Percentiles rank a stretch among this genome's conserved stretches.
Evolutionary conservation across 2,329 filamentous ascomycete genomes (phyloP).

Genomic region (Alternaria rosae): DNA sequence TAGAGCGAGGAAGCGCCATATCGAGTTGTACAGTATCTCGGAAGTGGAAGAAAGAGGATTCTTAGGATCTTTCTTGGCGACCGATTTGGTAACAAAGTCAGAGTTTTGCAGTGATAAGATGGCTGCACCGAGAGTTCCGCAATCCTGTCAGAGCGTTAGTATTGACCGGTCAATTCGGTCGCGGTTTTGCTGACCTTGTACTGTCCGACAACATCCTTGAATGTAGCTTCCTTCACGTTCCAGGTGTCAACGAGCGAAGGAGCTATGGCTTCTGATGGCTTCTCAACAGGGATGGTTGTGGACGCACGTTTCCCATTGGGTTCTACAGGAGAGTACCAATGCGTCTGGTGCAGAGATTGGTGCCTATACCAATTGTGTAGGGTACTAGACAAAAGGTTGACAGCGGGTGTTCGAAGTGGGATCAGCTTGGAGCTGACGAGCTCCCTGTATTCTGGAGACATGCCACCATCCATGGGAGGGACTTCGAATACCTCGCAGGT

Average conservation of each 20-base stretch:
- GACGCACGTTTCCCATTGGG: constrained; percentile 48
- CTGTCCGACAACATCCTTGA: constrained; percentile 53
- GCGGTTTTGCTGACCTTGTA: constrained; percentile 24
- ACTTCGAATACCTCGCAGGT: constrained; percentile 78
- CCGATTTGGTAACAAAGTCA: constrained; percentile 73
- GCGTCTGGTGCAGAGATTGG: constrained; percentile 77
- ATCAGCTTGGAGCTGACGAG: constrained; percentile 78
- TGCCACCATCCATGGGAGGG: constrained; percentile 85
- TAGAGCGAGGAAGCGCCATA: constrained; percentile 90
- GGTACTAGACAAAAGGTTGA: constrained; percentile 79
- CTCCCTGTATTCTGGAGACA: constrained; percentile 79
- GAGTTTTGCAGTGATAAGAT: constrained; percentile 70
- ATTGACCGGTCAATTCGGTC: background rate
- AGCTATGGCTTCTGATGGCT: constrained; percentile 58
- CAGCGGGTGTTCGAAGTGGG: constrained; percentile 75
- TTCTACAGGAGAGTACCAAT: constrained; percentile 71
- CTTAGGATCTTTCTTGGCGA: constrained; percentile 62
- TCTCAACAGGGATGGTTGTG: constrained; percentile 68
- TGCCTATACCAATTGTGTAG: constrained; percentile 84
- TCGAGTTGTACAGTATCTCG: constrained; percentile 75
- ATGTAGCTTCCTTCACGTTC: constrained; percentile 71
- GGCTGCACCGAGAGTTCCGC: constrained; percentile 57
- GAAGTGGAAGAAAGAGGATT: constrained; percentile 66
- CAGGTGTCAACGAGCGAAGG: constrained; percentile 68
- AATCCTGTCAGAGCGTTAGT: constrained; percentile 28